Base-by-base conservation (phyloP, 805 yeast genomes). In the Suhomyces emberorum region DNA sequence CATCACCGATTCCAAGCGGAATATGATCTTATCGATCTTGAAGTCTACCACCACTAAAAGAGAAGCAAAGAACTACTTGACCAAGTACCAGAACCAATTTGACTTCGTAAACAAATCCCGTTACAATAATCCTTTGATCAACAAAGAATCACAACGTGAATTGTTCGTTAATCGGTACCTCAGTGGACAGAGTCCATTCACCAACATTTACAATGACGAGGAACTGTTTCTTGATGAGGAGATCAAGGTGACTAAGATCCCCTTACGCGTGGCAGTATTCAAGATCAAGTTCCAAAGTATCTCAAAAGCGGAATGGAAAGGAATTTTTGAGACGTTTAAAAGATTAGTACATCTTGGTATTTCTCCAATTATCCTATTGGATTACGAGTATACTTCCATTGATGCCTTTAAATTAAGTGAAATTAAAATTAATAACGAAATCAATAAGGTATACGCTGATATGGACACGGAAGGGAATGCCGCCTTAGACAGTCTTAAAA, bases 41-140 rank as follows among this genome's bases (percentile, higher is more conserved):
- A 82, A 82, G 51, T 81, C 96, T 1, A 86, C 97, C 3, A 95
- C 97, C 4, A 91, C 98, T 1, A 89, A 88, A 56, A 70, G 98
- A 42, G 98, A 91, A 54, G 95, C 96, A 4, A 74, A 77, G 44
- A 83, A 82, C 45, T 91, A 89, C 54, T 62, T 91, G 31, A 67
- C 76, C 23, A 85, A 82, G 52, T 91, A 89, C 54, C 73, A 77
- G 31, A 59, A 70, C 39, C 70, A 63, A 42, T 66, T 65, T 42
- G 60, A 59, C 39, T 51, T 57, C 36, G 45, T 48, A 20, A 49
- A 51, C 15, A 36, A 45, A 11, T 16, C 24, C 18, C 25, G 27
- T 4, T 14, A 20, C 4, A 25, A 18, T n/a, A 27, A 29, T 22
- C 19, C 27, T 11, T 43, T 38, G 10, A 34, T 52, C 7, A 45